Evolutionary conservation across 2,329 filamentous ascomycete genomes (phyloP), one percentile per base, ranked within the genome.

Genomic region (Colletotrichum endophyticum): DNA sequence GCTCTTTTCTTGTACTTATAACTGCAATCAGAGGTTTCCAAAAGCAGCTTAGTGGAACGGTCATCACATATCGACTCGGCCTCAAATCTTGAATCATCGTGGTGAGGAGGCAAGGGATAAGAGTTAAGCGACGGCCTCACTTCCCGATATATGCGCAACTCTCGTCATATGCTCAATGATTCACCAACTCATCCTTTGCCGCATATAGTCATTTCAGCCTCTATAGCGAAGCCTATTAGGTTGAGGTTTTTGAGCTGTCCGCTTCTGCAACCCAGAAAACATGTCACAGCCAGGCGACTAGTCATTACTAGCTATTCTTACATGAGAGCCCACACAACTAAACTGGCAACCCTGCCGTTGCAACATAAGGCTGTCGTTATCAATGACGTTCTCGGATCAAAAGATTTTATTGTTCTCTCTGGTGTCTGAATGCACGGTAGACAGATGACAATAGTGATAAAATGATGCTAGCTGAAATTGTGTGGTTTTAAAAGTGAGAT

Each of bases 171-270:
- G n/a, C 39, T 49, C 39, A 0, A 49, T 49, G 39, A 49, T 49
- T 49, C 39, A 22, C 19, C 1, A 12, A 49, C 19, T 49, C 39
- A 4, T 49, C 9, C 0, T 49, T 22, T 49, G 19, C 19, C 39
- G 39, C 19, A 22, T 22, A 49, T 2, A 12, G 19, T n/a, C 39
- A 7, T 1, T 49, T 7, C 39, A 49, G 6, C 2, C 19, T 22
- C 19, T 49, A 49, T n/a, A n/a, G 7, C 39, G 9, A 3, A 49
- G 4, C 9, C 8, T 19, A 0, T 19, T 2, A 5, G 36, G 15
- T 19, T 0, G 16, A 39, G 0, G 2, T 3, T n/a, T 0, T 2
- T n/a, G 16, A 3, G 39, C 16, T 44, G 39, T 3, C 39, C 11
- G 2, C 39, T 44, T 1, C 39, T 44, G 39, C 39, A n/a, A 44